A percentile compares a stretch with the other conserved stretches of the same genome.
Evolutionary conservation across 2,329 filamentous ascomycete species (phyloP).

Genomic region (Eurotiales sp.): DNA sequence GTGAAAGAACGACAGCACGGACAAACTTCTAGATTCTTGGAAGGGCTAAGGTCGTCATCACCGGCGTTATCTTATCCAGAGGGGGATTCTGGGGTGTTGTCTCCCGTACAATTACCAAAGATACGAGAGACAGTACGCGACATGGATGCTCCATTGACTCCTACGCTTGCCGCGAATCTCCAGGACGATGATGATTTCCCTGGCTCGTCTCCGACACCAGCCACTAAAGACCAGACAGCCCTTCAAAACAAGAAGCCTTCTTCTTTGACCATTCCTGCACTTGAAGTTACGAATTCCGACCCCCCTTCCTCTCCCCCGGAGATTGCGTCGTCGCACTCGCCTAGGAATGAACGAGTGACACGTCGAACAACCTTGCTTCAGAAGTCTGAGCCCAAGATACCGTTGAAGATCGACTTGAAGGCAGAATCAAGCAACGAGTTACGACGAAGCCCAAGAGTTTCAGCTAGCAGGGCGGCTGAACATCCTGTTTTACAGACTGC

Average conservation of each 20-base stretch:
- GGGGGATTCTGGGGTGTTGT: slow-evolving; percentile 21
- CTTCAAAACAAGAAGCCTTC: slow-evolving; percentile 29
- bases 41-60: slow-evolving; percentile 57
- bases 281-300: slow-evolving; percentile 23
- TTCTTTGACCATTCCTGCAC: slow-evolving; percentile 29
- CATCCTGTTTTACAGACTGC: background rate
- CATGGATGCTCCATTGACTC: slow-evolving; percentile 37
- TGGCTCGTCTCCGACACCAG: slow-evolving; percentile 52
- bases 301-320: slow-evolving; percentile 36
- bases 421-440: background rate
- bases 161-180: slow-evolving; percentile 35
- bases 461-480: background rate
- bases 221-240: slow-evolving; percentile 30
- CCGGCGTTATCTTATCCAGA: slow-evolving; percentile 24
- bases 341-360: background rate
- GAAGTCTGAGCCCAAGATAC: background rate
- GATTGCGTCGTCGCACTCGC: slow-evolving; percentile 1
- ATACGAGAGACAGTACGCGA: slow-evolving; percentile 23
- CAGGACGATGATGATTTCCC: slow-evolving; percentile 45
- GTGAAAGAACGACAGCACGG: slow-evolving; percentile 66
- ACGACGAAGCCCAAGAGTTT: slow-evolving; percentile 6
- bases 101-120: slow-evolving; percentile 27
- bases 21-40: slow-evolving; percentile 63
- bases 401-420: background rate
- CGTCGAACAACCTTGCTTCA: background rate